Base-by-base conservation (phyloP, 345 rosid species). In the Dipteronia sinensis region DNA sequence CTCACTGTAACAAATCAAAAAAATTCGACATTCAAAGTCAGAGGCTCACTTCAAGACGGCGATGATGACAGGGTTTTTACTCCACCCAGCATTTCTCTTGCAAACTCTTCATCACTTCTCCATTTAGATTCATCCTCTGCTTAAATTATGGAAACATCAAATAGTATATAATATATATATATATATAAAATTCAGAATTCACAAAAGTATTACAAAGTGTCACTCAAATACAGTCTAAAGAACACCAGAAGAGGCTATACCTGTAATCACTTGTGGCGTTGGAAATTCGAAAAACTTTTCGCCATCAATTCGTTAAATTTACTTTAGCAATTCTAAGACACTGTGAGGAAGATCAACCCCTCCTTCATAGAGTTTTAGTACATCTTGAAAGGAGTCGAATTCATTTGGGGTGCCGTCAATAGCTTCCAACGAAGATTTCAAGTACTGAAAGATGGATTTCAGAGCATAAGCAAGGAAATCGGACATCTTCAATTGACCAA, bases 11-110 rank as follows among this genome's bases (percentile, higher is more conserved):
- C 42, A 27, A 38, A 38, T 38, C 42, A 38, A 6, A 38, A 38
- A n/a, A 27, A 31, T 31, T 31, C 38, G 38, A 31, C 38, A 31
- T 31, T 31, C 38, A 42, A 42, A 42, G 9, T 47, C 53, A 10
- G 53, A 72, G 22, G 20, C 61, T 75, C 70, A 90, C 98, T 82
- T 89, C 44, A 75, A 92, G 93, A 65, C 82, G 88, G 69, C 89
- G 79, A 94, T 90, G 20, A 81, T 72, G 64, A 89, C 83, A 55
- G 93, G 93, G 46, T 94, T 88, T 94, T 88, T 15, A 87, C 74
- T 0, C 95, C 97, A 67, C 95, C 94, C 34, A 92, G 83, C 98
- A 94, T 92, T 94, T 7, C 92, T 84, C 98, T 87, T 0, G 87
- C 89, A 23, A 94, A 94, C 29, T 92, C 98, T 61, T 85, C 94